phyloP scores from a whole-genome alignment of 2,329 filamentous ascomycete genomes.

The Ophiostoma australiae region DNA sequence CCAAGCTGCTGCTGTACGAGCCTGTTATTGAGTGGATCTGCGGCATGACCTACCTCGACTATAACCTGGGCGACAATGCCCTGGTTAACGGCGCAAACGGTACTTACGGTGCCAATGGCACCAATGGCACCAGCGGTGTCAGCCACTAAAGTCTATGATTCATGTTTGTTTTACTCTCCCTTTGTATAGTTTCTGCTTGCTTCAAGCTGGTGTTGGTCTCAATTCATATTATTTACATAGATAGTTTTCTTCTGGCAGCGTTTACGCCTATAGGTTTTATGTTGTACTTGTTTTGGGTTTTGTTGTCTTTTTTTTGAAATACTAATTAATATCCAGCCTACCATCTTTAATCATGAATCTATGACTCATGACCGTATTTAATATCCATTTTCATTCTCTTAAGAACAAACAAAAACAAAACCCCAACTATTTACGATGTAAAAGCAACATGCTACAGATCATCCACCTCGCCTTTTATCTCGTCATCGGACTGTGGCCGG shows the following conservation, averaged over 20 bases:
- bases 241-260: too few species aligned
- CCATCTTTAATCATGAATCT: too few species aligned
- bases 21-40: constrained; percentile 27
- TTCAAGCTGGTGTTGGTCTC: neutral
- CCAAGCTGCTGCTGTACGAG: constrained; percentile 27
- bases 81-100: neutral
- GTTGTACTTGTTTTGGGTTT: too few species aligned
- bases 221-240: neutral
- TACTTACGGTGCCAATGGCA: neutral
- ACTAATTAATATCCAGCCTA: too few species aligned
- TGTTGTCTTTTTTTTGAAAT: too few species aligned
- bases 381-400: too few species aligned
- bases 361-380: too few species aligned
- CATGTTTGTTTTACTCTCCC: neutral
- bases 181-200: neutral
- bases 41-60: constrained; percentile 27
- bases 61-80: constrained; percentile 13
- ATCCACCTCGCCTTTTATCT: neutral
- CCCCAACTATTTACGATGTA: too few species aligned
- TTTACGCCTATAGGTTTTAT: too few species aligned
- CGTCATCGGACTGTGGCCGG: neutral
- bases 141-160: neutral
- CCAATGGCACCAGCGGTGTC: neutral
- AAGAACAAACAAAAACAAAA: neutral
- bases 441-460: too few species aligned